phyloP scores from a whole-genome alignment of 371 early-diverging fungal genomes.

The Lichtheimia hyalospora region DNA sequence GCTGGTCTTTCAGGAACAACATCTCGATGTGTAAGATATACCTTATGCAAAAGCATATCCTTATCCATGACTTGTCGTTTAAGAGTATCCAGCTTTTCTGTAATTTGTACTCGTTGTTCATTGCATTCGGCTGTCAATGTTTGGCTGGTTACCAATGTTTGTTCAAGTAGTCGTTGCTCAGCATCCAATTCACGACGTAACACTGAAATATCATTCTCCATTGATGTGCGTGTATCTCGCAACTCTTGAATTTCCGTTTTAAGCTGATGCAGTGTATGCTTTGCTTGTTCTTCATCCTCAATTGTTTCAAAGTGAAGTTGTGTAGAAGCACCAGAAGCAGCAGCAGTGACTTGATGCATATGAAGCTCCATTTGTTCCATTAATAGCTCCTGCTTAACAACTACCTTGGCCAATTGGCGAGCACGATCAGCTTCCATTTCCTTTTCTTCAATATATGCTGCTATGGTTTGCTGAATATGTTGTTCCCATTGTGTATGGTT shows the following conservation, averaged over 20 bases:
- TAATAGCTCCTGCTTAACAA: constrained; percentile 32
- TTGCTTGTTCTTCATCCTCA: no score
- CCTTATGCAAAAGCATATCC: neutral
- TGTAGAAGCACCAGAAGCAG: neutral
- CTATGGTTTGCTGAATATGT: constrained; percentile 7
- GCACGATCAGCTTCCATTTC: constrained; percentile 17
- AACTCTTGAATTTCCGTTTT: constrained; percentile 4
- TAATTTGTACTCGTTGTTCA: constrained; percentile 12
- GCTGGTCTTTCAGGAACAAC: constrained; percentile 6
- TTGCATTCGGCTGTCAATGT: constrained; percentile 7
- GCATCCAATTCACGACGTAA: constrained; percentile 10
- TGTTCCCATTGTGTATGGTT: constrained; percentile 17
- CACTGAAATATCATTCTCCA: constrained; percentile 8
- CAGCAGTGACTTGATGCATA: constrained; percentile 1
- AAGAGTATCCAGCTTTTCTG: constrained; percentile 18
- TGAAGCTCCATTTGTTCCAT: constrained; percentile 16
- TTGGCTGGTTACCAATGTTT: neutral
- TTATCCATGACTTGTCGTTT: constrained; percentile 18
- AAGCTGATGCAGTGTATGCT: neutral
- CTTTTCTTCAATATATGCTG: constrained; percentile 16
- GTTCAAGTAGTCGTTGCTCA: constrained; percentile 5
- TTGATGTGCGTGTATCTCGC: constrained; percentile 10
- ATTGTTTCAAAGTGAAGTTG: no score
- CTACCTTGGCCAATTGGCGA: constrained; percentile 24
- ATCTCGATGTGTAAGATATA: no score